Percentiles rank a stretch among this genome's conserved stretches.
These are phyloP conservation scores for Ceratocystiopsis sp. DNA, from an alignment of 2,329 filamentous ascomycete species.

Conservation along the genomic window DNA sequence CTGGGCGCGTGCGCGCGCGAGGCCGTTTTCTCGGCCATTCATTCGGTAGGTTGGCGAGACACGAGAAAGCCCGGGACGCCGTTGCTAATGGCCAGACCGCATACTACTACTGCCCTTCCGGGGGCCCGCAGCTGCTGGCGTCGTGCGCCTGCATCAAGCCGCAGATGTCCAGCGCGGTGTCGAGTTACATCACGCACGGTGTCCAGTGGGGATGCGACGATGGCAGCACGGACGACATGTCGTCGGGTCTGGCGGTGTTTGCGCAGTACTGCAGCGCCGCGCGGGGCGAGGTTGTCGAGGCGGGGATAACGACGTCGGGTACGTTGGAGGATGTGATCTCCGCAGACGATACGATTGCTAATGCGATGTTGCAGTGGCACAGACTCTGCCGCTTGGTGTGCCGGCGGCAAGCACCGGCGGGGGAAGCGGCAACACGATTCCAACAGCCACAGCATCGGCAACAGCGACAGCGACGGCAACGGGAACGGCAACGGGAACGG, in stretches of 20 bases:
- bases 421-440: not conserved
- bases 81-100: constrained; percentile 17
- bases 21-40: constrained; percentile 15
- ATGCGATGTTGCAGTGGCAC: not conserved
- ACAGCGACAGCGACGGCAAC: not conserved
- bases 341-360: not conserved
- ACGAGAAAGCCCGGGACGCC: too few relatives aligned
- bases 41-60: too few relatives aligned
- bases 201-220: constrained; percentile 28
- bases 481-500: not conserved
- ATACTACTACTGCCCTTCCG: constrained; percentile 21
- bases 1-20: constrained; percentile 27
- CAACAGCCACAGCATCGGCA: not conserved
- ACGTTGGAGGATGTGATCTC: not conserved
- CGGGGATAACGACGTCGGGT: not conserved
- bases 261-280: not conserved
- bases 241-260: constrained; percentile 23
- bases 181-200: constrained; percentile 24
- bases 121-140: constrained; percentile 29
- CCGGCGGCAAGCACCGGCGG: too few relatives aligned
- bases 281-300: not conserved
- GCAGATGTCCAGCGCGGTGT: constrained; percentile 25
- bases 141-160: constrained; percentile 35
- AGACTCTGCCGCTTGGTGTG: not conserved
- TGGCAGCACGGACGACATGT: constrained; percentile 25